phyloP scores from a whole-genome alignment of 495 filamentous ascomycete species.

The Hypoxylon rickii region DNA sequence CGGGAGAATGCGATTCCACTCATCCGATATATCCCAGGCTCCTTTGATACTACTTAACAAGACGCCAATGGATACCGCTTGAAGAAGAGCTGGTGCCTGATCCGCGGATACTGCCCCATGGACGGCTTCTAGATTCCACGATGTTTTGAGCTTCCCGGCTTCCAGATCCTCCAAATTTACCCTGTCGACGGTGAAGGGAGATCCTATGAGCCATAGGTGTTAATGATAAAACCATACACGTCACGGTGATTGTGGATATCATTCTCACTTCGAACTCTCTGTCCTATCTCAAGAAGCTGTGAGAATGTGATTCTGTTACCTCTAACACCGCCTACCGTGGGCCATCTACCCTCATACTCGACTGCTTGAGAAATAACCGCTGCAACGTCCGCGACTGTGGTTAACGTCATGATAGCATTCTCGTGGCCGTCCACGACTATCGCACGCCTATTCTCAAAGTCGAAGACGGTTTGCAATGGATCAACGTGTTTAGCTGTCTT shows the following conservation, averaged over 20 bases:
- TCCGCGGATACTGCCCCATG: constrained; percentile 53
- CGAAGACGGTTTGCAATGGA: constrained; percentile 45
- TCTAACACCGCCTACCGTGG: constrained; percentile 55
- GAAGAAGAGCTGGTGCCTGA: constrained; percentile 41
- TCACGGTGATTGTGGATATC: not conserved
- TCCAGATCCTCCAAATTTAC: constrained; percentile 52
- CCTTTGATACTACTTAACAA: constrained; percentile 46
- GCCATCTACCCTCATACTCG: constrained; percentile 62
- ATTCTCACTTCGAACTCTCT: constrained; percentile 55
- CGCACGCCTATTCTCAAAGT: constrained; percentile 55
- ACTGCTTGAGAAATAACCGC: constrained; percentile 54
- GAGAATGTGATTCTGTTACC: constrained; percentile 49
- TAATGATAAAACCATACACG: constrained; percentile 10
- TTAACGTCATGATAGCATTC: constrained; percentile 50
- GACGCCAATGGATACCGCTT: constrained; percentile 43
- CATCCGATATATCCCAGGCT: constrained; percentile 52
- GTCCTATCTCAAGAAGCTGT: constrained; percentile 51
- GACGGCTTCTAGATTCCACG: constrained; percentile 46
- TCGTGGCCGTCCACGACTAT: constrained; percentile 54
- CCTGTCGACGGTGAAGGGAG: constrained; percentile 49
- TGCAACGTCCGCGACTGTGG: constrained; percentile 52
- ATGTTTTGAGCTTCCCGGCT: constrained; percentile 48
- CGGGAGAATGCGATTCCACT: constrained; percentile 58
- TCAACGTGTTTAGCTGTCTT: constrained; percentile 55
- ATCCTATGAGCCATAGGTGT: constrained; percentile 31